Base-by-base conservation (phyloP, 176 grass and related monocot genomes). In the Melocanna baccifera region DNA sequence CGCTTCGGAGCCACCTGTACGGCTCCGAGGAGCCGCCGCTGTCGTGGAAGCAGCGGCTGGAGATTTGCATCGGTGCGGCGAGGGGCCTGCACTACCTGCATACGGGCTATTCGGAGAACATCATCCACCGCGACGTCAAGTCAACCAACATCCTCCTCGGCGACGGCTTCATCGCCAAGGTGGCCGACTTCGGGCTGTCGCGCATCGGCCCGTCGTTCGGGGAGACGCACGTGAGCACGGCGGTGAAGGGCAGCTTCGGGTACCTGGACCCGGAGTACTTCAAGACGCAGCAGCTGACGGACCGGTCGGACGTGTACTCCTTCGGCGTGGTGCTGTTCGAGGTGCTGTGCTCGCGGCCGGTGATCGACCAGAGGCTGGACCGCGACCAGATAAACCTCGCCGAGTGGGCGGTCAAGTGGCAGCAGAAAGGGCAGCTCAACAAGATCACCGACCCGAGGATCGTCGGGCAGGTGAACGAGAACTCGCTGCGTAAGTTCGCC, bases 181-280 rank as follows among this genome's bases (percentile, higher is more conserved):
- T 95, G 16, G 88, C 93, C 73, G 93, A 95, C 74, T 95, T 95
- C 71, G 93, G 93, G 26, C 83, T 92, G 5, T 95, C 93, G 22
- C 87, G 91, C 0, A 71, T 95, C 19, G 93, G 93, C 4, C 82
- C 90, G 56, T 86, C 87, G 76, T 52, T 91, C 42, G 83, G 82
- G 36, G 64, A 97, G 73, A 93, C 89, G 9, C 96, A 98, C 84
- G 96, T 99, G 12, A 99, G 91, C 88, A 96, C 96, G 14, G 96
- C 96, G 5, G 96, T 99, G 0, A 99, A 99, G 89, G 96, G 96
- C 1, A 99, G 96, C 86, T 96, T 98, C 93, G 96, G 96, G 15
- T 99, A 99, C 87, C 96, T 99, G 0, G 96, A 99, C 88, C 93
- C 96, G 45, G 96, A 99, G 96, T 99, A 99, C 87, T 99, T 99